A percentile compares a stretch with the other conserved stretches of the same genome.
Evolutionary conservation across 139 green algal genomes (phyloP).

Genomic region (Chlamydomonas applanata): DNA sequence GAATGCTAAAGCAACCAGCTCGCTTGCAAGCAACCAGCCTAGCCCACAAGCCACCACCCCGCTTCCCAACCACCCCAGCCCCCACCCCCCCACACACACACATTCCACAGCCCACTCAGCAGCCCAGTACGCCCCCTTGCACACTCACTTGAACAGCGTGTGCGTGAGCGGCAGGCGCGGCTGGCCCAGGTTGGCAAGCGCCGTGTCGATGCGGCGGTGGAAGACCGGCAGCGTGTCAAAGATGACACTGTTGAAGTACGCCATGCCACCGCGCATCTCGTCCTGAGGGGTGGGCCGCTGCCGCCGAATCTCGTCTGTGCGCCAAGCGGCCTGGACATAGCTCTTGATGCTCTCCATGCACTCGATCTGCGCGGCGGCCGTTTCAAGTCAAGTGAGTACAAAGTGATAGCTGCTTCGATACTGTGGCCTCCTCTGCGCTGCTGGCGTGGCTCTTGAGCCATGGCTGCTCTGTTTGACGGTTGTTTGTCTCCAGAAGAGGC

Average conservation of each 20-base stretch:
- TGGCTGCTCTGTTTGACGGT: too few species aligned
- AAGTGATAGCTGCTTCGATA: too few species aligned
- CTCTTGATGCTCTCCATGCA: slow-evolving; percentile 70
- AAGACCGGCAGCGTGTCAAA: slow-evolving; percentile 69
- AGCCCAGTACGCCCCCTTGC: neutral
- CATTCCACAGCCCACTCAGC: too few species aligned
- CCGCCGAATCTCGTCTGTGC: slow-evolving; percentile 95
- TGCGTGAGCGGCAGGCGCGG: slow-evolving; percentile 77
- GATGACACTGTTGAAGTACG: slow-evolving; percentile 92
- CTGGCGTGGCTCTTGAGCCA: too few species aligned
- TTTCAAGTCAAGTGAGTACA: too few species aligned
- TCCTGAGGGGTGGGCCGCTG: slow-evolving; percentile 89
- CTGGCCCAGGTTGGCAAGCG: slow-evolving; percentile 83
- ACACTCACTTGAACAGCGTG: slow-evolving; percentile 43
- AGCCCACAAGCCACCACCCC: too few species aligned
- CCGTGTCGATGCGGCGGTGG: slow-evolving; percentile 81
- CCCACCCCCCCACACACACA: too few species aligned
- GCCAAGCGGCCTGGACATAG: slow-evolving; percentile 81
- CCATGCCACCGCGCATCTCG: slow-evolving; percentile 91
- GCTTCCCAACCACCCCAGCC: too few species aligned
- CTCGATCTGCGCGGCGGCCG: slow-evolving; percentile 37
- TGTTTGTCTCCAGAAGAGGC: too few species aligned
- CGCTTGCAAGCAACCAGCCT: too few species aligned
- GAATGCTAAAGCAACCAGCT: too few species aligned
- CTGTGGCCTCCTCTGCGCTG: too few species aligned